Evolutionary conservation across 2,329 filamentous ascomycete species (phyloP), one percentile per base, ranked within the genome.

Genomic region (Ascocoryne sarcoides): DNA sequence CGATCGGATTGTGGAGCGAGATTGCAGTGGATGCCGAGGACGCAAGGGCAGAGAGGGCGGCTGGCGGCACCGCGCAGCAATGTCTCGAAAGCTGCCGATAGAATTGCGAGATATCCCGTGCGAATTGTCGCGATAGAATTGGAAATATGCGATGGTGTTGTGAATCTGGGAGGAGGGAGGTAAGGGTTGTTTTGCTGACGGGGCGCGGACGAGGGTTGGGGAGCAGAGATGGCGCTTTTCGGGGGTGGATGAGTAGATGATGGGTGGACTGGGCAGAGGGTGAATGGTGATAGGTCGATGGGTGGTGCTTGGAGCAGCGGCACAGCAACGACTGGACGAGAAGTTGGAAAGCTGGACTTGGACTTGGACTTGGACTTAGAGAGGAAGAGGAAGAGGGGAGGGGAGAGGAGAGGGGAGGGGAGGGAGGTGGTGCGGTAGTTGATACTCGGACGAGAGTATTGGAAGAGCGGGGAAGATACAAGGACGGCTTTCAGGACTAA

Each of bases 1-100:
- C 42, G 50, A 53, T 54, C 45, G 51, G 48, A 51, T 52, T 53
- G 54, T 57, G 53, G 55, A 57, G 54, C 53, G 51, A 57, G 39
- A 57, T 56, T 56, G 41, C 42, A 46, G 51, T 54, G 52, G 55
- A 54, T 52, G 56, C 47, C 51, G 36, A 39, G 42, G 41, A 46
- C 34, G 32, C 43, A 37, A 56, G 53, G 55, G 53, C 41, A 42
- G 36, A 40, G 29, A 34, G 18, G 14, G 34, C n/a, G n/a, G n/a
- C n/a, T n/a, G 23, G 12, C 12, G 23, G 23, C 23, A 12, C 12
- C 23, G 12, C 7, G 23, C 7, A 26, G 23, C 32, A 32, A 31
- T 39, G 36, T 39, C 36, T 39, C 36, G 30, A 18, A 17, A 31
- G 14, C 5, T n/a, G n/a, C n/a, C n/a, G n/a, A n/a, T n/a, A n/a